Percentiles rank a stretch among this genome's conserved stretches.
These are phyloP conservation scores for Paecilomyces sp. DNA, from an alignment of 2,329 filamentous ascomycete genomes.

Conservation along the genomic window DNA sequence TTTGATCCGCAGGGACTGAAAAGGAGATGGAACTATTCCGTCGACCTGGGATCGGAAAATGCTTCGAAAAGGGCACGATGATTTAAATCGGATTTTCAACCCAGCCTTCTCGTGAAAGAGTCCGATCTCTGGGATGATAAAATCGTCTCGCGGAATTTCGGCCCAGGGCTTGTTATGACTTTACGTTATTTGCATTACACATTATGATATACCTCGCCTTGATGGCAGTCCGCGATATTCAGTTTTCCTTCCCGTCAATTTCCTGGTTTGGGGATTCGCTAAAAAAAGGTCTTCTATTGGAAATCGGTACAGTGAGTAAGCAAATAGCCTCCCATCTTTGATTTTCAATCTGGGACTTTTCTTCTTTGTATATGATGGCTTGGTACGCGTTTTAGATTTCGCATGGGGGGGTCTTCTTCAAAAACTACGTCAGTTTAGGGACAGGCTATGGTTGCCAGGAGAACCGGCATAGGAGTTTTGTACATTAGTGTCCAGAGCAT, in stretches of 20 bases:
- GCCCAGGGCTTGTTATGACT: neutral
- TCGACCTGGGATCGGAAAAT: conserved; percentile 22
- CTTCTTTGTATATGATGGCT: neutral
- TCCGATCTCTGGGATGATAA: neutral
- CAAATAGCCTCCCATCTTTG: neutral
- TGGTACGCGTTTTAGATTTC: neutral
- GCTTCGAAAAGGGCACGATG: conserved; percentile 26
- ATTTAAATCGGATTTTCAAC: conserved; percentile 4
- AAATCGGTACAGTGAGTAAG: neutral
- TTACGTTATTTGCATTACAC: neutral
- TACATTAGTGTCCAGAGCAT: neutral
- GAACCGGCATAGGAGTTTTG: neutral
- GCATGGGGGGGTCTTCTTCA: neutral
- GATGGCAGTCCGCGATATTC: neutral
- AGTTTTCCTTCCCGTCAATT: neutral
- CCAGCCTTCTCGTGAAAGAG: neutral
- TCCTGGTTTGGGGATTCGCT: neutral
- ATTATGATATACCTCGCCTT: neutral
- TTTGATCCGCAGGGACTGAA: conserved; percentile 40
- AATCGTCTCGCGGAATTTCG: neutral
- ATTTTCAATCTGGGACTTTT: neutral
- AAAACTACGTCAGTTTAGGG: neutral
- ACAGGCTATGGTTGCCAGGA: neutral
- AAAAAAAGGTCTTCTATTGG: neutral
- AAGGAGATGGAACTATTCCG: conserved; percentile 35